phyloP scores from a whole-genome alignment of 306 rosid genomes.

The Cicer pinnatifidum region DNA sequence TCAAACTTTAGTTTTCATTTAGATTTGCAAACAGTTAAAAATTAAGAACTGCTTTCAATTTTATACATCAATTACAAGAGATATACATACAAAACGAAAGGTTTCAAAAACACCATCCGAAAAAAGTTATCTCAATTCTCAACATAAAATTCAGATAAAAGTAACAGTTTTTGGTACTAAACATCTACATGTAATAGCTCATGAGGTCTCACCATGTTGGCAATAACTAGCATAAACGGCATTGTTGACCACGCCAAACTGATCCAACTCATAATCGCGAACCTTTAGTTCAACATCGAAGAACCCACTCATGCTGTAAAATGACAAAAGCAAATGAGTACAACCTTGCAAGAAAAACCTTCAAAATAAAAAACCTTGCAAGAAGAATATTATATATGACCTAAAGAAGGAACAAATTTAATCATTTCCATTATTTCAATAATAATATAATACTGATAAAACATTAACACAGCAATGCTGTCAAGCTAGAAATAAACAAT shows the following conservation, averaged over 20 bases:
- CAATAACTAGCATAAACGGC: constrained; percentile 92
- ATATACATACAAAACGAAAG: neutral
- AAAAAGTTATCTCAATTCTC: neutral
- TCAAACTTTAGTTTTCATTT: constrained; percentile 31
- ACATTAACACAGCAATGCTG: neutral
- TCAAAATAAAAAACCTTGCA: neutral
- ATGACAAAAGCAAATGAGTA: constrained; percentile 24
- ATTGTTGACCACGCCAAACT: constrained; percentile 92
- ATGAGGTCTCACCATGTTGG: constrained; percentile 71
- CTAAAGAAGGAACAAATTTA: constrained; percentile 11
- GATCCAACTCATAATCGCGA: constrained; percentile 93
- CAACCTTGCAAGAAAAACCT: neutral
- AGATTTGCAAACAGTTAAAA: constrained; percentile 14
- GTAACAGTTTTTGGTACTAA: constrained; percentile 12
- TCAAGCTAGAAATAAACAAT: neutral
- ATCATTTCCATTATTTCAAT: constrained; percentile 13
- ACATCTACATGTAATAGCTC: constrained; percentile 12
- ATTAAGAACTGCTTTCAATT: neutral
- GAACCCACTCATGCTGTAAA: constrained; percentile 74
- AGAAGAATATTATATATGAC: neutral
- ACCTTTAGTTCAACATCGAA: constrained; percentile 74
- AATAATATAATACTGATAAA: neutral
- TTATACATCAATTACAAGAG: neutral
- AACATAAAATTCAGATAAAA: constrained; percentile 6
- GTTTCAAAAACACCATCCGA: neutral